Percentiles rank a stretch among this genome's conserved stretches.
These are phyloP conservation scores for Amborella trichopoda DNA, from an alignment of 164 flowering plant species.

Conservation along the genomic window DNA sequence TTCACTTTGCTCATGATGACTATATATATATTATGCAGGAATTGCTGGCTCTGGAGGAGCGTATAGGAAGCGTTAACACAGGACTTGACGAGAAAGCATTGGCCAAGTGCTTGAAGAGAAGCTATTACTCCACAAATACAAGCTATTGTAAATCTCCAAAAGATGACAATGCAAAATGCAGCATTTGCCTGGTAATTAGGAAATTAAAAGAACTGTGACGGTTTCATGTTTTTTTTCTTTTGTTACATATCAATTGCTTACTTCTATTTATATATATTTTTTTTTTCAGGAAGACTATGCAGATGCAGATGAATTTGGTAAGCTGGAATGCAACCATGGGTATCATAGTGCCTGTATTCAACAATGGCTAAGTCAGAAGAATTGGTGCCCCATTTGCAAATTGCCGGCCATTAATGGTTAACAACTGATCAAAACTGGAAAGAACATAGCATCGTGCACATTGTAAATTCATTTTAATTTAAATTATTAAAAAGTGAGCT, in stretches of 20 bases:
- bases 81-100: constrained; percentile 60
- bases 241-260: too few species aligned
- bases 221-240: too few species aligned
- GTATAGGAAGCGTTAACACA: constrained; percentile 60
- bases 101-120: constrained; percentile 34
- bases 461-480: too few species aligned
- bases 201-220: too few species aligned
- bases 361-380: constrained; percentile 74
- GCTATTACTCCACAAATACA: constrained; percentile 21
- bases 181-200: constrained; percentile 95
- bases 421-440: too few species aligned
- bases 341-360: constrained; percentile 65
- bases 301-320: constrained; percentile 52
- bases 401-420: too few species aligned
- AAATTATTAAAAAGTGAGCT: too few species aligned
- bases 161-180: constrained; percentile 71
- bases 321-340: constrained; percentile 64
- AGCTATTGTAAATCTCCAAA: constrained; percentile 3
- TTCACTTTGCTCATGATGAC: too few species aligned
- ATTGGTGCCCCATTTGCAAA: constrained; percentile 81
- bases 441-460: too few species aligned
- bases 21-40: constrained; percentile 67
- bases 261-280: too few species aligned
- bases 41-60: constrained; percentile 75
- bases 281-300: constrained; percentile 59